A percentile compares a stretch with the other conserved stretches of the same genome.
Conservation (phyloP, 768 basidiomycete genomes). For the Galerina sulciceps region DNA sequence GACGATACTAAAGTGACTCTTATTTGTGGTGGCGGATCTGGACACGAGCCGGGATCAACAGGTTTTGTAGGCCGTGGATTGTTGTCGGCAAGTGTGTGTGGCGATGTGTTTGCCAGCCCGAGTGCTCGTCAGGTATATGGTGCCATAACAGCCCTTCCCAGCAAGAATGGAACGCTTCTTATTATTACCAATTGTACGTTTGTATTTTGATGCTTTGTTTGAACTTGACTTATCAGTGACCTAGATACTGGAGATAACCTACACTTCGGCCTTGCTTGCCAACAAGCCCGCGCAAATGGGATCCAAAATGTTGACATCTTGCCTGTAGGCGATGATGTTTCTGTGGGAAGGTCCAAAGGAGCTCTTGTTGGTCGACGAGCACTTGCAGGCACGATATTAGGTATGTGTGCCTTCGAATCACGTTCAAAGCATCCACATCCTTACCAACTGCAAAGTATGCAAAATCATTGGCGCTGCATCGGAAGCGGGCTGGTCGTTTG, state of each 20-base stretch:
- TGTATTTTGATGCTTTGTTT: not conserved
- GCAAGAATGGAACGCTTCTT: constrained; percentile 1
- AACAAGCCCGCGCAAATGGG: constrained; percentile 4
- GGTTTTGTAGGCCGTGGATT: constrained; percentile 2
- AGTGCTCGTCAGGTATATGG: constrained; percentile 7
- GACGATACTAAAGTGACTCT: not conserved
- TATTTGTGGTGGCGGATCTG: not conserved
- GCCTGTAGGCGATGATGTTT: constrained; percentile 2
- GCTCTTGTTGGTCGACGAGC: constrained; percentile 1
- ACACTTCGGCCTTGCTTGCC: constrained; percentile 3
- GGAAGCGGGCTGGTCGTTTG: not conserved
- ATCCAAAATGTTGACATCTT: constrained; percentile 1
- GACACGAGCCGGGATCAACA: not conserved
- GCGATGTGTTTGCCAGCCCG: constrained; percentile 3
- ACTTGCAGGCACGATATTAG: constrained; percentile 1
- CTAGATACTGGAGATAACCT: constrained; percentile 3
- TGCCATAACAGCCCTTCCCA: not conserved
- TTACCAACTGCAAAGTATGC: not conserved
- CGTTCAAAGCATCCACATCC: not conserved
- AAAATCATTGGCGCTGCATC: constrained; percentile 5
- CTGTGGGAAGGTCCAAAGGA: constrained; percentile 1
- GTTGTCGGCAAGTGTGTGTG: constrained; percentile 1
- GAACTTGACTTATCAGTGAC: not conserved
- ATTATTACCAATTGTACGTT: constrained; percentile 5
- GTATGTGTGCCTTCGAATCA: not conserved